Conservation (phyloP, 208 protist genomes). For the Borovskyia barvae region DNA sequence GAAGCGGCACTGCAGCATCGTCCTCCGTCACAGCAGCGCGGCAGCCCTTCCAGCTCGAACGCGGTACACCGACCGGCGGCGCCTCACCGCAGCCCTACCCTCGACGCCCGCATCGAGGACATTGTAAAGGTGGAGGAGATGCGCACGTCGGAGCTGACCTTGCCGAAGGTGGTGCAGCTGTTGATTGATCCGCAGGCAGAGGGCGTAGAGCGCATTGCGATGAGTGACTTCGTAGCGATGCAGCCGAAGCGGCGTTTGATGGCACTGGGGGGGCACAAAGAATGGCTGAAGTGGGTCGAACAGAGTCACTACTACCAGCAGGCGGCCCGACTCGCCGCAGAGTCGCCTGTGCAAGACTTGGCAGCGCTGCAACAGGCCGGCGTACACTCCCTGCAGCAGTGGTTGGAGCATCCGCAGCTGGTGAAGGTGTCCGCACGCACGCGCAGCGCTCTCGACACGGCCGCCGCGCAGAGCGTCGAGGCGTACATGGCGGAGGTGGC, state of each 20-base stretch:
- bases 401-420: constrained; percentile 70
- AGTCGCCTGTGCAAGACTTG: constrained; percentile 63
- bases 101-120: constrained; percentile 71
- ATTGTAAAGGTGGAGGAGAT: constrained; percentile 61
- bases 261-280: constrained; percentile 52
- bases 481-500: constrained; percentile 68
- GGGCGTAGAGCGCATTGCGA: constrained; percentile 64
- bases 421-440: constrained; percentile 74
- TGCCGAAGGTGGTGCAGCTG: constrained; percentile 68
- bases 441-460: constrained; percentile 71
- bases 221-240: constrained; percentile 75
- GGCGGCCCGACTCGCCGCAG: constrained; percentile 50
- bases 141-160: constrained; percentile 40
- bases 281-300: constrained; percentile 75
- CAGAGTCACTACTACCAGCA: constrained; percentile 75
- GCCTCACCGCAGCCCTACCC: constrained; percentile 35
- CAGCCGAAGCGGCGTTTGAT: constrained; percentile 72
- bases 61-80: constrained; percentile 21
- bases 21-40: too few species aligned
- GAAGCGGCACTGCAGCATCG: constrained; percentile 26
- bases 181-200: constrained; percentile 75
- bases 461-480: constrained; percentile 68
- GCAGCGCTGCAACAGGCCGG: constrained; percentile 65
- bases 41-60: too few species aligned
- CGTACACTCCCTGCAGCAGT: constrained; percentile 77